phyloP scores from a whole-genome alignment of 179 eudicot genomes.

The Heliamphora pulchella region DNA sequence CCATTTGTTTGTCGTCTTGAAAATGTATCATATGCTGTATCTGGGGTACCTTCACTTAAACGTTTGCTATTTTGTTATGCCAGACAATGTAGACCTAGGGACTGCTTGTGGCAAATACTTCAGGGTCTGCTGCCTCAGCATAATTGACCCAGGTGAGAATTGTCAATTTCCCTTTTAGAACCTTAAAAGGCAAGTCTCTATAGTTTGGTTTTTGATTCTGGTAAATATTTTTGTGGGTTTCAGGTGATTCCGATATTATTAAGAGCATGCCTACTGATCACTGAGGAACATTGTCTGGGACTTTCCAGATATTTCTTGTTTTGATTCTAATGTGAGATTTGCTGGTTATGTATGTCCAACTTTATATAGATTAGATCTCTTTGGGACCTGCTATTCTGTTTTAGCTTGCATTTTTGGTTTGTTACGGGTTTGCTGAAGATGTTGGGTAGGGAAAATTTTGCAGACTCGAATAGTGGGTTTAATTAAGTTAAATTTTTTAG shows the following conservation, averaged over 20 bases:
- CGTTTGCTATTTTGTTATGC: not conserved
- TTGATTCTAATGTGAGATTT: too few relatives aligned
- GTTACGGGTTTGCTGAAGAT: too few relatives aligned
- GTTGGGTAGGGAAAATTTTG: too few relatives aligned
- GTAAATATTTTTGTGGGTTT: not conserved
- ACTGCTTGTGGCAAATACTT: slow-evolving; percentile 36
- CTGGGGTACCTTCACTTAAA: not conserved
- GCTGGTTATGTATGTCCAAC: too few relatives aligned
- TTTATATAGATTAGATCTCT: too few relatives aligned
- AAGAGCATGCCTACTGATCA: slow-evolving; percentile 31
- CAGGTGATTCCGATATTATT: slow-evolving; percentile 38
- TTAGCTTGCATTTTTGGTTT: too few relatives aligned
- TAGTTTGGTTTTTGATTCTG: not conserved
- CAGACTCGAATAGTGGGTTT: too few relatives aligned
- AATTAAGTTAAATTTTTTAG: too few relatives aligned
- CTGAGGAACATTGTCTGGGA: slow-evolving; percentile 2
- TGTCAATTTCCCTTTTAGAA: too few relatives aligned
- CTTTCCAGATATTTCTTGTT: too few relatives aligned
- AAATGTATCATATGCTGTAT: not conserved
- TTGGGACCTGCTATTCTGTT: too few relatives aligned
- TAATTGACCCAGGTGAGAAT: slow-evolving; percentile 26
- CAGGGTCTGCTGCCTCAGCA: slow-evolving; percentile 33
- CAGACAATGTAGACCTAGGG: slow-evolving; percentile 32
- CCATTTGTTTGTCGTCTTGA: not conserved
- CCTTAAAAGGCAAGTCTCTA: not conserved